Percentiles rank a stretch among this genome's conserved stretches.
Evolutionary conservation across 2,329 filamentous ascomycete genomes (phyloP).

Genomic region (Harringtonia aguacate): DNA sequence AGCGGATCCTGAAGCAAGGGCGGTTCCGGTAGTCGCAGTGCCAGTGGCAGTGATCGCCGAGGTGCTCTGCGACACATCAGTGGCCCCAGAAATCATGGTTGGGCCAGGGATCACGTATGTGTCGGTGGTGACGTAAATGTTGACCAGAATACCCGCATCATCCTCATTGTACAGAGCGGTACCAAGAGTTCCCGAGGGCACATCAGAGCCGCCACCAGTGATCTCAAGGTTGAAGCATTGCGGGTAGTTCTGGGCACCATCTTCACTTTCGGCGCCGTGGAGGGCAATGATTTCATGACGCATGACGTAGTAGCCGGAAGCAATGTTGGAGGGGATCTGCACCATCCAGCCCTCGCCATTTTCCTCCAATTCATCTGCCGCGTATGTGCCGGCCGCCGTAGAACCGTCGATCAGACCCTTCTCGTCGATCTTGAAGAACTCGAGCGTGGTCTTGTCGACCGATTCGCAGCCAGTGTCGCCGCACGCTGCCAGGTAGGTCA

Average conservation of each 20-base stretch:
- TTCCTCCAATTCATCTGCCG: conserved; percentile 30
- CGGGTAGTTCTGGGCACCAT: conserved; percentile 40
- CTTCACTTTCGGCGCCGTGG: conserved; percentile 28
- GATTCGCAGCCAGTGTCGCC: conserved; percentile 9
- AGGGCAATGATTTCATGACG: conserved; percentile 42
- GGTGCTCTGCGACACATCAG: conserved; percentile 14
- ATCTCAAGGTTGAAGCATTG: conserved; percentile 49
- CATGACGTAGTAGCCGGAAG: conserved; percentile 38
- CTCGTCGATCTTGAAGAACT: conserved; percentile 12
- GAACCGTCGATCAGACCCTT: conserved; percentile 17
- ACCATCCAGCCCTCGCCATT: conserved; percentile 39
- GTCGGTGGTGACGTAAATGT: conserved; percentile 8
- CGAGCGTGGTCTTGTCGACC: conserved; percentile 10
- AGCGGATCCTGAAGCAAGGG: neutral
- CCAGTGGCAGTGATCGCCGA: conserved; percentile 9
- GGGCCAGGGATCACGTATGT: conserved; percentile 12
- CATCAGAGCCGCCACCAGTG: conserved; percentile 23
- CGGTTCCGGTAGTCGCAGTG: conserved; percentile 2
- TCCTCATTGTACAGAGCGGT: conserved; percentile 5
- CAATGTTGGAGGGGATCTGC: conserved; percentile 32
- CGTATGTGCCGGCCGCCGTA: conserved; percentile 13
- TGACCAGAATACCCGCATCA: conserved; percentile 10
- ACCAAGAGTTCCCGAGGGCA: neutral
- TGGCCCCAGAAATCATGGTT: conserved; percentile 16
- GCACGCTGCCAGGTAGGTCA: conserved; percentile 43